Conservation (phyloP, 129 eudicot genomes). For the Flaveria trinervia region DNA sequence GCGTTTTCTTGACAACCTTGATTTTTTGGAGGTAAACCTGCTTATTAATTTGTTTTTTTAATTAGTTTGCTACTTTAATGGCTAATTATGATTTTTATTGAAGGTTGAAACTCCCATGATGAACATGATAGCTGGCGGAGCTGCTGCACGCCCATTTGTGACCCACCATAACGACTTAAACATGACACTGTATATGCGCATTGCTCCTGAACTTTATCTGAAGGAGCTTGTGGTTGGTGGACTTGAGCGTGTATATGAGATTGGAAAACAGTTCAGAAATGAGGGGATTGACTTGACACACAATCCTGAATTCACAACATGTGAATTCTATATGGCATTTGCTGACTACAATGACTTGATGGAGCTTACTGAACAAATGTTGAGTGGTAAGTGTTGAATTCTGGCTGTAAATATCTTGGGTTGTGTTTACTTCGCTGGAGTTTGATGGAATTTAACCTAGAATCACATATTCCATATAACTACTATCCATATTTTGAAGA, state of each 20-base stretch:
- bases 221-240: conserved; percentile 97
- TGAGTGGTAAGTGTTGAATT: conserved; percentile 60
- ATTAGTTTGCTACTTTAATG: not conserved
- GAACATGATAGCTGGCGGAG: conserved; percentile 99
- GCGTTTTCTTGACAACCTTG: conserved; percentile 62
- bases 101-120: conserved; percentile 99
- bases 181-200: conserved; percentile 90
- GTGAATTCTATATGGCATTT: conserved; percentile 93
- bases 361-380: conserved; percentile 72
- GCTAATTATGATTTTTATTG: not conserved
- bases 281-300: conserved; percentile 95
- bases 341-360: conserved; percentile 88
- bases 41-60: not conserved
- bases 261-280: conserved; percentile 89
- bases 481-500: too few species aligned
- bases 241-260: conserved; percentile 88
- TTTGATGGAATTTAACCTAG: too few species aligned
- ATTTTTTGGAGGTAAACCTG: conserved; percentile 69
- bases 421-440: not conserved
- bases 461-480: too few species aligned
- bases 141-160: conserved; percentile 96
- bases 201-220: conserved; percentile 90
- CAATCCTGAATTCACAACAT: conserved; percentile 92
- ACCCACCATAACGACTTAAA: conserved; percentile 88
- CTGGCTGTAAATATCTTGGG: not conserved